phyloP scores from a whole-genome alignment of 768 basidiomycete genomes.

The Calocybe indica region DNA sequence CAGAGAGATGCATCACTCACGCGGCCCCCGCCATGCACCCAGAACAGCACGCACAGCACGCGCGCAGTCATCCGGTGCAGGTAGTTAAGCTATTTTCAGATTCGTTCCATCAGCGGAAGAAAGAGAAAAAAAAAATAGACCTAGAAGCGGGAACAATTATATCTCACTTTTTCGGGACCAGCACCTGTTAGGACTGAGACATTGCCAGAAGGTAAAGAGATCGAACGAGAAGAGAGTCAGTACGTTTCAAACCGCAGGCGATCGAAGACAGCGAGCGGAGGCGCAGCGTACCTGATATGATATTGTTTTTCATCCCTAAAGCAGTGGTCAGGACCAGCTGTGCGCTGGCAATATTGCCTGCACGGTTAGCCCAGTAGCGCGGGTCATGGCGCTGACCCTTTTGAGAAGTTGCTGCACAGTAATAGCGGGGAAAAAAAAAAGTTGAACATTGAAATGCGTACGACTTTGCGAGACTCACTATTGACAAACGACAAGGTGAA shows the following conservation, averaged over 20 bases:
- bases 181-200: neutral
- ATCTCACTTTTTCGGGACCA: neutral
- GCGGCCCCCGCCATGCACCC: slow-evolving; percentile 20
- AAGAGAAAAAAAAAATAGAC: no score
- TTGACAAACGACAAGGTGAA: slow-evolving; percentile 32
- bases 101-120: no score
- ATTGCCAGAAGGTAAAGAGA: neutral
- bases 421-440: neutral
- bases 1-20: slow-evolving; percentile 18
- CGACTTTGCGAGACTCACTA: slow-evolving; percentile 16
- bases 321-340: neutral
- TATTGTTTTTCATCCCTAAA: slow-evolving; percentile 1
- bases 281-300: neutral
- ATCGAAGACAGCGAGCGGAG: no score
- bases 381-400: slow-evolving; percentile 6
- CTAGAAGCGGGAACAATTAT: no score
- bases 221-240: neutral
- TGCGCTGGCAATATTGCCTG: slow-evolving; percentile 19
- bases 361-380: slow-evolving; percentile 14
- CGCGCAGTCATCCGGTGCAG: slow-evolving; percentile 6
- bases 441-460: no score
- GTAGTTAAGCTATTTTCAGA: slow-evolving; percentile 1
- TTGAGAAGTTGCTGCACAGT: neutral
- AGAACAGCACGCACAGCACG: slow-evolving; percentile 2
- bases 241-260: neutral